phyloP scores from a whole-genome alignment of 2,329 filamentous ascomycete genomes.

The Curvularia sp. region DNA sequence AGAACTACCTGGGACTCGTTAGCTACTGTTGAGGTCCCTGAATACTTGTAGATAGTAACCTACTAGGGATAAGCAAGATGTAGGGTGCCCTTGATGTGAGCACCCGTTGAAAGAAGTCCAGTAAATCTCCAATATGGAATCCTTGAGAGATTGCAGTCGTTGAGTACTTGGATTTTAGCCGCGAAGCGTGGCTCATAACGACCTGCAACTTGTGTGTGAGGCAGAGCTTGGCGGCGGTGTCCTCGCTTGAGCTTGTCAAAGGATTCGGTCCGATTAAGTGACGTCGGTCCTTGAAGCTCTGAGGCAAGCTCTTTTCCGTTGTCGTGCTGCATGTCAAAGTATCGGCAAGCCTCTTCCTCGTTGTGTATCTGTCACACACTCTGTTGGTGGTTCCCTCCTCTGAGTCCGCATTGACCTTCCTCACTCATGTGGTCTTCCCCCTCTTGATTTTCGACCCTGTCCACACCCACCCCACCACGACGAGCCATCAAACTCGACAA shows the following conservation, averaged over 20 bases:
- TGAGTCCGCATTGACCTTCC: conserved; percentile 7
- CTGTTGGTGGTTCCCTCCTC: background rate
- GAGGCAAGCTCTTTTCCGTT: background rate
- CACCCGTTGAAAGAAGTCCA: background rate
- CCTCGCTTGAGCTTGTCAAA: conserved; percentile 5
- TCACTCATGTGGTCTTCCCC: background rate
- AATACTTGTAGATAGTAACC: background rate
- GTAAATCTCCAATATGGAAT: no score
- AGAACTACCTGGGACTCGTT: conserved; percentile 10
- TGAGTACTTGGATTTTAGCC: background rate
- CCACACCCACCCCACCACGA: conserved; percentile 1
- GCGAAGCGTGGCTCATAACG: background rate
- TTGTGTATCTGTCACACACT: background rate
- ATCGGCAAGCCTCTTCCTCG: background rate
- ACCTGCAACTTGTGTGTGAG: background rate
- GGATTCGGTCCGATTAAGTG: conserved; percentile 13
- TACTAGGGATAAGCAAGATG: conserved; percentile 2
- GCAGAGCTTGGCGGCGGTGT: conserved; percentile 1
- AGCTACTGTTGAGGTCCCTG: background rate
- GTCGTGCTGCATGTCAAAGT: background rate
- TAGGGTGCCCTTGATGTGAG: background rate
- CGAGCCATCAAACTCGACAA: conserved; percentile 1
- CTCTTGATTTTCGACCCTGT: conserved; percentile 10
- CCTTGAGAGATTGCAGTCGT: background rate
- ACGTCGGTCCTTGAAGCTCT: conserved; percentile 4